Conservation (phyloP, 1,284 basidiomycete genomes). For the Ustilago curta region DNA sequence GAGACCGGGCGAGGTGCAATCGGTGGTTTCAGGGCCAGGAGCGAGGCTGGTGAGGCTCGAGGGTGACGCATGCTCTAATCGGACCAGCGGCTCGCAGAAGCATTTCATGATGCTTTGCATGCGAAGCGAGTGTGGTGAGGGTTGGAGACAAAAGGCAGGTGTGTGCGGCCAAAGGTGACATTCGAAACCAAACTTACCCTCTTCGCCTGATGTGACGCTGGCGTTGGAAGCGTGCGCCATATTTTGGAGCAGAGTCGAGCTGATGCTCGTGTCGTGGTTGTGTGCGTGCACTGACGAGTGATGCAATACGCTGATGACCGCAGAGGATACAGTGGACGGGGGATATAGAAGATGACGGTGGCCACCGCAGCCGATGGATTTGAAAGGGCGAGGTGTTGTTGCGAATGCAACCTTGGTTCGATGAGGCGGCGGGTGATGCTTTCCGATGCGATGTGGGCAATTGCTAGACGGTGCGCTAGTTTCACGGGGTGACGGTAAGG, state of each 20-base stretch:
- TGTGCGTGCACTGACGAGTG: neutral
- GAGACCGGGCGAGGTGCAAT: neutral
- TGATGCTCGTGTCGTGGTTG: neutral
- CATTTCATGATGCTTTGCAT: neutral
- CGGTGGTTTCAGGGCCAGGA: neutral
- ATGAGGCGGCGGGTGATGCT: too few species aligned
- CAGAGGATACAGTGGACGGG: conserved; percentile 9
- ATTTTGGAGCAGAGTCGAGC: conserved; percentile 4
- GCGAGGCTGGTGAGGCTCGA: neutral
- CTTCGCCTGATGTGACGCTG: conserved; percentile 25
- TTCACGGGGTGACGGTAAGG: too few species aligned
- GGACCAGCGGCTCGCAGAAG: neutral
- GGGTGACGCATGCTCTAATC: too few species aligned
- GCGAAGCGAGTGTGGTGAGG: neutral
- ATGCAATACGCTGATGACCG: neutral
- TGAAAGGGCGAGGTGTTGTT: neutral
- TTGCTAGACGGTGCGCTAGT: too few species aligned
- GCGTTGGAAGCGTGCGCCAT: conserved; percentile 23
- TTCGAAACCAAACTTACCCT: conserved; percentile 23
- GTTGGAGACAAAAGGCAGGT: neutral
- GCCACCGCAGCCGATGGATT: too few species aligned
- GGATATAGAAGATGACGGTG: neutral
- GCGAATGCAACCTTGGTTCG: too few species aligned
- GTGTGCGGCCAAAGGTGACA: neutral
- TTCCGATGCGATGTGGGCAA: too few species aligned